Base-by-base conservation (phyloP, 2,329 filamentous ascomycete species). In the Fonsecaea monophora region DNA sequence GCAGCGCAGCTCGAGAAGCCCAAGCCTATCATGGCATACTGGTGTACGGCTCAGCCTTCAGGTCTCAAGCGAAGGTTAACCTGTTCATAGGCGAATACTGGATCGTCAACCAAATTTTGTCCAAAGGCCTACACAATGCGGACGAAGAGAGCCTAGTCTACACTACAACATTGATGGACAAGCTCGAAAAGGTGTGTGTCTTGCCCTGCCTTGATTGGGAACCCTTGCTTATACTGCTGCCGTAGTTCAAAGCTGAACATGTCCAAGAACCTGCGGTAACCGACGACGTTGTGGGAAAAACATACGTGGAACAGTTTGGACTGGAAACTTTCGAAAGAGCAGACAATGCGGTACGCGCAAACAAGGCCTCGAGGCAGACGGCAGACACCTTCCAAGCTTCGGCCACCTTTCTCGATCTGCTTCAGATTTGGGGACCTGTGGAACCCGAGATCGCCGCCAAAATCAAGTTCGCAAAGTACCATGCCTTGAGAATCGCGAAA, bases 381-480 rank as follows among this genome's bases (percentile, higher is more conserved):
- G 93, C 92, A 66, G 92, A 96, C 76, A 98, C 94, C 0, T 96
- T 98, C 72, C 90, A 94, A 75, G 95, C 96, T 1, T 92, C 95
- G 0, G 90, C 92, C 0, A 96, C 93, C 0, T 98, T 99, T 78
- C 89, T 98, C 74, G 92, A 97, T 72, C 84, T 98, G 4, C 86
- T 92, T 64, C 89, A 89, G 70, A 90, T 97, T 74, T 99, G 94
- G 93, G 90, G 88, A 5, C 80, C 86, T 0, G 81, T 89, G 10
- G 92, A 96, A 38, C 80, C 86, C 0, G 93, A 98, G 75, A 87
- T 89, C 21, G 84, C 88, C 45, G 87, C 92, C 62, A 98, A 97
- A 83, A 92, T 94, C 79, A 97, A 96, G 78, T 99, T 92, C 77
- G 93, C 94, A 50, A 99, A 98, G 79, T 99, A 92, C 85, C 96